A percentile compares a stretch with the other conserved stretches of the same genome.
phyloP scores from a whole-genome alignment of 1,139 yeast genomes.

The Candida sanyaensis region DNA sequence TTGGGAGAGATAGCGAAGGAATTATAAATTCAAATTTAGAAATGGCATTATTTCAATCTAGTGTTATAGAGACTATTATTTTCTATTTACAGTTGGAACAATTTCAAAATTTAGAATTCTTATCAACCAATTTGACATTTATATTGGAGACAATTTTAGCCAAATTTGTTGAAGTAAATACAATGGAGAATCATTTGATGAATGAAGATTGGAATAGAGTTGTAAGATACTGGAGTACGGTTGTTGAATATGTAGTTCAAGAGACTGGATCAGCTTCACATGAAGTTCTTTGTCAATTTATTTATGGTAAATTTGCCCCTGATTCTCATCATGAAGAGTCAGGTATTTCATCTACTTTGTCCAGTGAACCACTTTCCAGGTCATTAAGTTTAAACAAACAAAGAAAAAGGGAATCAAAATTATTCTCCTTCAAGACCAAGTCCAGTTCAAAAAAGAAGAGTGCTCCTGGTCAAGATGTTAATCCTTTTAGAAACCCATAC shows the following conservation, averaged over 20 bases:
- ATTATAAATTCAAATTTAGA: conserved; percentile 24
- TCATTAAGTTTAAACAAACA: conserved; percentile 7
- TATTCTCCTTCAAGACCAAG: conserved; percentile 30
- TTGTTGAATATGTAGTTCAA: conserved; percentile 34
- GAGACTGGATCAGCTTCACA: conserved; percentile 44
- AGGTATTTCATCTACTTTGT: background rate
- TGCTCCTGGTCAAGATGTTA: conserved; percentile 18
- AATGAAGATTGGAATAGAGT: conserved; percentile 37
- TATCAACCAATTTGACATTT: conserved; percentile 27
- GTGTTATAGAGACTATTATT: conserved; percentile 36
- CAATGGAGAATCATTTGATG: conserved; percentile 27
- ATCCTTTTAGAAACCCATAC: conserved; percentile 38
- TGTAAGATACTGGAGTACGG: conserved; percentile 31
- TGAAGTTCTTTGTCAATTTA: conserved; percentile 36
- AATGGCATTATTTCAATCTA: conserved; percentile 28
- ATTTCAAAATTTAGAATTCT: conserved; percentile 41
- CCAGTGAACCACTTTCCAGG: background rate
- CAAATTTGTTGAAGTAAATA: conserved; percentile 30
- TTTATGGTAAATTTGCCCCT: conserved; percentile 29
- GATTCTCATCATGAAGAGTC: conserved; percentile 1
- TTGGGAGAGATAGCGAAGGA: conserved; percentile 28
- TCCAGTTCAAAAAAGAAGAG: conserved; percentile 26
- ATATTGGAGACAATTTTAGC: conserved; percentile 34
- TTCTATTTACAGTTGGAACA: conserved; percentile 45
- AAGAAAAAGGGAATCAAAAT: conserved; percentile 26